Evolutionary conservation across 75 land plant genomes (phyloP).

Genomic region (Azolla pinnata): DNA sequence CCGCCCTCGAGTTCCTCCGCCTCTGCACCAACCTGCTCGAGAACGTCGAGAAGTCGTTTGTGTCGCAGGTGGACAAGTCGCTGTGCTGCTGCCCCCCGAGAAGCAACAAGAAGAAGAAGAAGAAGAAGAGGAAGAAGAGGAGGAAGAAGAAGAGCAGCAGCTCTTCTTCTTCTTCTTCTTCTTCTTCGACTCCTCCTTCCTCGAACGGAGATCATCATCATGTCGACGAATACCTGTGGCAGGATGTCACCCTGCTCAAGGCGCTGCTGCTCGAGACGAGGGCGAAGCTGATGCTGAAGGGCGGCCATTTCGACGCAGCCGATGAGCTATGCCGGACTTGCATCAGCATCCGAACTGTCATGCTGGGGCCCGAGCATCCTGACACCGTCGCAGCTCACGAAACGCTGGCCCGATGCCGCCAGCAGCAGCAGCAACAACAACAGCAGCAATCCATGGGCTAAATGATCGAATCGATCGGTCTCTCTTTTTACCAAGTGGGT

Average conservation of each 20-base stretch:
- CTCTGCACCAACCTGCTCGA: slow-evolving; percentile 59
- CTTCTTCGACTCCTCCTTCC: no score
- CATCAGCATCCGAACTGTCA: slow-evolving; percentile 61
- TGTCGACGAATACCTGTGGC: slow-evolving; percentile 81
- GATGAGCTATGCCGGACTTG: slow-evolving; percentile 69
- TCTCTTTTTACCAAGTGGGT: no score
- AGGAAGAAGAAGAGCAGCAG: no score
- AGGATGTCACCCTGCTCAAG: slow-evolving; percentile 60
- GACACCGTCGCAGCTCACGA: slow-evolving; percentile 66
- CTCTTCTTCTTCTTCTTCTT: no score
- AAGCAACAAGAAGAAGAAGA: no score
- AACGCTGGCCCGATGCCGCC: no score
- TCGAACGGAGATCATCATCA: no score
- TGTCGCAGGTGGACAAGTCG: slow-evolving; percentile 60
- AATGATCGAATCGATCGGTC: no score
- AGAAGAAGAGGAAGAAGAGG: no score
- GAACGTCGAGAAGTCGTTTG: slow-evolving; percentile 55
- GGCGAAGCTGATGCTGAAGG: slow-evolving; percentile 71
- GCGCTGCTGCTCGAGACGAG: slow-evolving; percentile 70
- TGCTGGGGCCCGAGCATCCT: slow-evolving; percentile 60
- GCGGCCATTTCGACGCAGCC: slow-evolving; percentile 62
- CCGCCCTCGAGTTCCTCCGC: slow-evolving; percentile 67
- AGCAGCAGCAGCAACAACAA: no score
- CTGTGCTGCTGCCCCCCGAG: no score
- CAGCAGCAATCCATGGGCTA: no score